Evolutionary conservation across 495 filamentous ascomycete species (phyloP).

Genomic region (Lineolata rhizophorae): DNA sequence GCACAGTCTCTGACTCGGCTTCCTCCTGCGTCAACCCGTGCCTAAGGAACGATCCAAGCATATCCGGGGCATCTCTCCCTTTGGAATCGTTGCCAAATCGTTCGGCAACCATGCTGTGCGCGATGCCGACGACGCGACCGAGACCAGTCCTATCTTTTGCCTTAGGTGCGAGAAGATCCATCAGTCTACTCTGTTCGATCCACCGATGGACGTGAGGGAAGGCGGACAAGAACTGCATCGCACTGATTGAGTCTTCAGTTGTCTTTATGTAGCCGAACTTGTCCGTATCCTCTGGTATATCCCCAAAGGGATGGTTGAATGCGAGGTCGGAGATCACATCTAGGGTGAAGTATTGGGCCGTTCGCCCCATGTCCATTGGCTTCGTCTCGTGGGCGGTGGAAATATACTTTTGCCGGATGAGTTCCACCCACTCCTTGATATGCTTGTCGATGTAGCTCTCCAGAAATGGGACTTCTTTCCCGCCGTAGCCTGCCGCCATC

Average conservation of each 20-base stretch:
- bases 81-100: background rate
- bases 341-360: conserved; percentile 19
- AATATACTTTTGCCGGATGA: conserved; percentile 1
- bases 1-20: background rate
- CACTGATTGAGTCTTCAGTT: background rate
- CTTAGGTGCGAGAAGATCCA: background rate
- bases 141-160: background rate
- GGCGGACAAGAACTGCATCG: background rate
- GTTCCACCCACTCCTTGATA: background rate
- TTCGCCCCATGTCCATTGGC: conserved; percentile 6
- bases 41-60: conserved; percentile 1
- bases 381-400: background rate
- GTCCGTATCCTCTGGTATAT: background rate
- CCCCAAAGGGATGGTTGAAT: background rate
- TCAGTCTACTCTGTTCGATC: background rate
- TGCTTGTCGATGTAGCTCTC: conserved; percentile 3
- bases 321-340: conserved; percentile 19
- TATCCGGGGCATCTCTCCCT: conserved; percentile 1
- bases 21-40: conserved; percentile 2
- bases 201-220: background rate
- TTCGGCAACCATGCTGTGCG: background rate
- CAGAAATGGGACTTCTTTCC: conserved; percentile 3
- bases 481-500: conserved; percentile 4
- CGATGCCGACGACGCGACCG: background rate
- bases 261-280: background rate